Conservation (phyloP, 1,139 yeast genomes). For the Candida sanyaensis region DNA sequence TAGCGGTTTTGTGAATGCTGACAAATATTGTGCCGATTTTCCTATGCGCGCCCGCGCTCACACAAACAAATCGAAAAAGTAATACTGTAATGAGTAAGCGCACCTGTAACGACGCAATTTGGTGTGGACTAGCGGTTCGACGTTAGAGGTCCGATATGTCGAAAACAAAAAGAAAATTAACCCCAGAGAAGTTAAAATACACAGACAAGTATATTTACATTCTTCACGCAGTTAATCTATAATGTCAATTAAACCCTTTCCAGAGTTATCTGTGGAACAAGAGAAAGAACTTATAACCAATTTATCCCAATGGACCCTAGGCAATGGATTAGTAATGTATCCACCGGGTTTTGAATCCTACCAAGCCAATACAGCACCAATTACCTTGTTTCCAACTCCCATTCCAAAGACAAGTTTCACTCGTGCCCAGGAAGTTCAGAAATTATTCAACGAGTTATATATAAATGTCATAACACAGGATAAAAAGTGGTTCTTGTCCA, state of each 20-base stretch:
- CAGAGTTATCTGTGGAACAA: slow-evolving; percentile 29
- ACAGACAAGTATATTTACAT: too few relatives aligned
- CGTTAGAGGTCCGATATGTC: too few relatives aligned
- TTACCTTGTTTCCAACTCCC: slow-evolving; percentile 89
- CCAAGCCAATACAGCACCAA: slow-evolving; percentile 73
- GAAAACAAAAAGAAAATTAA: too few relatives aligned
- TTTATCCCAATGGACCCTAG: slow-evolving; percentile 73
- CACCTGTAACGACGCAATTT: not conserved
- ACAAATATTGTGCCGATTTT: not conserved
- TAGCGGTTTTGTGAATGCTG: too few relatives aligned
- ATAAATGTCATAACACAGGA: slow-evolving; percentile 57
- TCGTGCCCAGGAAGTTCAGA: slow-evolving; percentile 69
- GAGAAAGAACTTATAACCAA: slow-evolving; percentile 37
- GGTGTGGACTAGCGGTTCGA: too few relatives aligned
- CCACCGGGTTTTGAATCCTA: slow-evolving; percentile 54
- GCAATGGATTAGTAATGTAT: slow-evolving; percentile 79
- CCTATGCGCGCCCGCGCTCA: too few relatives aligned
- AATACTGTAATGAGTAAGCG: not conserved
- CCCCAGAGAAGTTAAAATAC: too few relatives aligned
- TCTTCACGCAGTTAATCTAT: too few relatives aligned
- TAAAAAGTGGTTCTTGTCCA: slow-evolving; percentile 59
- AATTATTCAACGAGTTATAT: slow-evolving; percentile 70
- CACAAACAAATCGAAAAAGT: too few relatives aligned
- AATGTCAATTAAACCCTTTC: slow-evolving; percentile 28
- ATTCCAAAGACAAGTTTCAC: slow-evolving; percentile 69